Base-by-base conservation (phyloP, 2,329 filamentous ascomycete genomes). In the Rutstroemia sydowiana region DNA sequence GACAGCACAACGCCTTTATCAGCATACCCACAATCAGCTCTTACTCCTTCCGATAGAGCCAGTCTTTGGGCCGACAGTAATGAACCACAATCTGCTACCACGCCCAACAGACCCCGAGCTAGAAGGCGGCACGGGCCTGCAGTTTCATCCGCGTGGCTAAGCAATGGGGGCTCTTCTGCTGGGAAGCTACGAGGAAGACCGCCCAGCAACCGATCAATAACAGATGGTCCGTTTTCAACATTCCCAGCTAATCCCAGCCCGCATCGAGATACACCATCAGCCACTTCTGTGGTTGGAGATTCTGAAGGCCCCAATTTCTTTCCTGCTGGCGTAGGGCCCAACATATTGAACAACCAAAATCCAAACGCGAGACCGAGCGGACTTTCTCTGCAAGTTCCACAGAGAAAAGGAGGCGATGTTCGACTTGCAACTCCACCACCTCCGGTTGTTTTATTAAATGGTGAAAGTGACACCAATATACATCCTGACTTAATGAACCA, bases 121-220 rank as follows among this genome's bases (percentile, higher is more conserved):
- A 68, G 78, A 50, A 75, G 84, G 51, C 79, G 88, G 3, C 87
- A 95, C 65, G 90, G 90, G 0, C 87, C 89, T 0, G 89, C 88
- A 6, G 88, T 95, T 0, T 95, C 90, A 1, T 95, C 90, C 9
- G 91, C 91, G 1, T 96, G 91, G 91, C 82, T 85, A 51, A 81
- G 81, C 57, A 80, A 77, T 53, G 79, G 79, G 10, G 73, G 76
- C 14, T 74, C 81, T 11, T 71, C 79, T 1, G 79, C 76, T 4
- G 84, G 85, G 2, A 95, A 91, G 66, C 75, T 86, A 13, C 76
- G 90, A 58, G 90, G 91, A 6, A 76, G 91, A 54, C 91, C 91
- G 39, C 88, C 88, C 0, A 86, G 83, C 51, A 87, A 85, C 60
- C 78, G 82, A 23, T 77, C 75, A n/a, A 75, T 76, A 0, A 75